A percentile compares a stretch with the other conserved stretches of the same genome.
phyloP scores from a whole-genome alignment of 306 rosid species.

The Cicer arietinum region DNA sequence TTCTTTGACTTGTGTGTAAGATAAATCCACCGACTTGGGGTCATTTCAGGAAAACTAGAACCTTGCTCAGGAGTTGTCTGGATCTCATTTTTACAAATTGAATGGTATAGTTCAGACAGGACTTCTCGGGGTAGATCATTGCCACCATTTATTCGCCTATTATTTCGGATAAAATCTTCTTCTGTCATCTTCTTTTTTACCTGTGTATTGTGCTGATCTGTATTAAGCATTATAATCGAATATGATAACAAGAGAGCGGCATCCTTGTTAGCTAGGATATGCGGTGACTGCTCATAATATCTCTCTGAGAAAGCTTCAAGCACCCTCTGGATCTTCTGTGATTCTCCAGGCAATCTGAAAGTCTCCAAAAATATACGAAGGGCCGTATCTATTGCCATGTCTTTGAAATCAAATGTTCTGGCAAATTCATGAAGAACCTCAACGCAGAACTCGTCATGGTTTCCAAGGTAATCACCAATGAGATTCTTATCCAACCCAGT shows the following conservation, averaged over 20 bases:
- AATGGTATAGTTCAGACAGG: conserved; percentile 76
- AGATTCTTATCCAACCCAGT: conserved; percentile 96
- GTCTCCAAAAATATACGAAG: conserved; percentile 91
- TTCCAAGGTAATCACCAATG: conserved; percentile 92
- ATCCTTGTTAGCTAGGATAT: conserved; percentile 83
- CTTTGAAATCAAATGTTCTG: conserved; percentile 89
- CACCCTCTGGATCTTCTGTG: conserved; percentile 98
- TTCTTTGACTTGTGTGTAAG: conserved; percentile 80
- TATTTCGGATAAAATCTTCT: conserved; percentile 89
- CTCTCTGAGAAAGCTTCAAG: conserved; percentile 98
- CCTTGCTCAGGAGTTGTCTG: conserved; percentile 94
- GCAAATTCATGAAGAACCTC: conserved; percentile 98
- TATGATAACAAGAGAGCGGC: conserved; percentile 92
- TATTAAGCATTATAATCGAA: conserved; percentile 88
- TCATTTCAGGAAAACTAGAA: conserved; percentile 88
- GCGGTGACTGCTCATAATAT: conserved; percentile 89
- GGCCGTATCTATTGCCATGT: conserved; percentile 89
- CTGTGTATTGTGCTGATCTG: conserved; percentile 93
- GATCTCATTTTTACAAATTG: conserved; percentile 94
- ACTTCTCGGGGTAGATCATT: conserved; percentile 87
- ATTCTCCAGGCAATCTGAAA: conserved; percentile 95
- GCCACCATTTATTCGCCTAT: conserved; percentile 91
- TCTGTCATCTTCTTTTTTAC: conserved; percentile 98
- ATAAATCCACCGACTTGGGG: conserved; percentile 93
- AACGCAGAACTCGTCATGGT: conserved; percentile 92